phyloP scores from a whole-genome alignment of 441 rosid genomes.

The Erysimum cheiri region DNA sequence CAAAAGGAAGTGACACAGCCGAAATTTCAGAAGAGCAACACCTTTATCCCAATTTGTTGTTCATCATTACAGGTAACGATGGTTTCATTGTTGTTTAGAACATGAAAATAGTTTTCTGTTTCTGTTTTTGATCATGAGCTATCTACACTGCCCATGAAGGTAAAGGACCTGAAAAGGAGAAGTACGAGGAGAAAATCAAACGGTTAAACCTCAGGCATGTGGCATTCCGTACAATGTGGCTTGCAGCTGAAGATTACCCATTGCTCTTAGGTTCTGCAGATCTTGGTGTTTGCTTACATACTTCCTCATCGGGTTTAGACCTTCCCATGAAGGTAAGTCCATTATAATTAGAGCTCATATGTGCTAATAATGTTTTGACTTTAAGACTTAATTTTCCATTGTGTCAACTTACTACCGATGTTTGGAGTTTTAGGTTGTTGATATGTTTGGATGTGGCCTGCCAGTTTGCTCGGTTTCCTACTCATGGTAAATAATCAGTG shows the following conservation, averaged over 20 bases:
- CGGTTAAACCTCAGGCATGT: constrained; percentile 81
- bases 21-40: constrained; percentile 55
- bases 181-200: constrained; percentile 84
- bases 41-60: constrained; percentile 77
- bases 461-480: constrained; percentile 97
- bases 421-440: constrained; percentile 71
- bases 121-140: constrained; percentile 18
- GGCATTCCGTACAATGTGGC: constrained; percentile 98
- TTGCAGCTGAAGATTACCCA: constrained; percentile 95
- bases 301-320: constrained; percentile 98
- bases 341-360: constrained; percentile 18
- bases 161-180: constrained; percentile 94
- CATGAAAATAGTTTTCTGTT: background rate
- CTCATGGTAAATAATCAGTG: constrained; percentile 67
- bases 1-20: constrained; percentile 68
- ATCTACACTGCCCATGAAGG: constrained; percentile 53
- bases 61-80: constrained; percentile 82
- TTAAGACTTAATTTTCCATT: background rate
- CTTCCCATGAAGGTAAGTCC: constrained; percentile 92
- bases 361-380: background rate
- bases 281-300: constrained; percentile 96
- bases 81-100: background rate
- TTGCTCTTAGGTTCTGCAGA: constrained; percentile 96
- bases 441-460: constrained; percentile 99
- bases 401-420: background rate